Evolutionary conservation across 257 asterid genomes (phyloP).

Genomic region (Linderniella brevidens): DNA sequence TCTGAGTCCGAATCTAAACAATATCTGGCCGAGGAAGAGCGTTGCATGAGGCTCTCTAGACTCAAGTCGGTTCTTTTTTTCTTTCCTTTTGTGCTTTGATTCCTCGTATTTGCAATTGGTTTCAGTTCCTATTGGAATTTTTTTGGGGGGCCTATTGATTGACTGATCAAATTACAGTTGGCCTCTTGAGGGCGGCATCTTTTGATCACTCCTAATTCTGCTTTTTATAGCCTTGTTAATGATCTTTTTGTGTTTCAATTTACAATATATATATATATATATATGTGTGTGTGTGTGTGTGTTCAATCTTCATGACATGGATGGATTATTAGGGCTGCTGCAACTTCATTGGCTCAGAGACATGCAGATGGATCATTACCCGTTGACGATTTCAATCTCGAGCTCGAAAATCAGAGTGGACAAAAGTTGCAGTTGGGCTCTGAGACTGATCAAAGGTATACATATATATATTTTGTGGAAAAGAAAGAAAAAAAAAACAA

Average conservation of each 20-base stretch:
- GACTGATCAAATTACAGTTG: no score
- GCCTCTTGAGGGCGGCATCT: no score
- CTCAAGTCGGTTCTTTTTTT: conserved; percentile 32
- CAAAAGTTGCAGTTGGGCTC: conserved; percentile 69
- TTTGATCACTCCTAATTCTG: no score
- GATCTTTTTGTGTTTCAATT: no score
- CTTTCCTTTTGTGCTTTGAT: background rate
- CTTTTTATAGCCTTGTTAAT: no score
- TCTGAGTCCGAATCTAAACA: conserved; percentile 44
- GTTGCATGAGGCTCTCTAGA: conserved; percentile 44
- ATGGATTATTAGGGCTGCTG: conserved; percentile 47
- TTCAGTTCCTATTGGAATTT: no score
- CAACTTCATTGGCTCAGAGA: conserved; percentile 57
- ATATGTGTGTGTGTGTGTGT: no score
- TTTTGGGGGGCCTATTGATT: no score
- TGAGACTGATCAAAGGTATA: conserved; percentile 89
- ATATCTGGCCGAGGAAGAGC: conserved; percentile 87
- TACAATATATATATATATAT: no score
- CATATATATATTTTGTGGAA: background rate
- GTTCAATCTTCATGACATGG: background rate
- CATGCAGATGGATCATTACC: conserved; percentile 86
- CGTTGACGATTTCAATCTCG: conserved; percentile 77
- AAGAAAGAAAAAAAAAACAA: background rate
- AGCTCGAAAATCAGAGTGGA: conserved; percentile 94
- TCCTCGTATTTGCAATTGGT: no score